phyloP scores from a whole-genome alignment of 768 basidiomycete species.

The Crassisporium funariophilum region DNA sequence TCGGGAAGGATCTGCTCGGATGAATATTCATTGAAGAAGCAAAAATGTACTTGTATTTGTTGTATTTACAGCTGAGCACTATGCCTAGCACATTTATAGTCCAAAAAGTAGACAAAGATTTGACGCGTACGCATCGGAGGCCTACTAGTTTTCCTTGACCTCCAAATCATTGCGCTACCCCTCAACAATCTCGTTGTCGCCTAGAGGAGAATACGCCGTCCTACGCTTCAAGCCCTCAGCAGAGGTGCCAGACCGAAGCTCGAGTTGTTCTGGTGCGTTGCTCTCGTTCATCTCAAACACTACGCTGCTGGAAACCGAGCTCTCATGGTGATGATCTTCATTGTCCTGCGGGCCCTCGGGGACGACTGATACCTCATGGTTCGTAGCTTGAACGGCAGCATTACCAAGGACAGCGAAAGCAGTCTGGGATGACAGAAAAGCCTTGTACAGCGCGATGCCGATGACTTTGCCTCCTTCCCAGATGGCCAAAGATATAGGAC shows the following conservation, averaged over 20 bases:
- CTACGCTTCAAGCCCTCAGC: not conserved
- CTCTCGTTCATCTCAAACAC: not conserved
- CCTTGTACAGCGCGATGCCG: not conserved
- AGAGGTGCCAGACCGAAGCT: not conserved
- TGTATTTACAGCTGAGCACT: not conserved
- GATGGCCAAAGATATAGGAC: not conserved
- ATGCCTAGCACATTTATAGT: too few species aligned
- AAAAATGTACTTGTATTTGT: not conserved
- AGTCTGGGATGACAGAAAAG: not conserved
- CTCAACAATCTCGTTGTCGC: too few species aligned
- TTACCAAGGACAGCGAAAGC: not conserved
- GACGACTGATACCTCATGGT: not conserved
- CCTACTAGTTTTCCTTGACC: too few species aligned
- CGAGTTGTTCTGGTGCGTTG: not conserved
- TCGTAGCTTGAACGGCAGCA: not conserved
- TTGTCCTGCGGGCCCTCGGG: not conserved
- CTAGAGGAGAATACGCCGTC: too few species aligned
- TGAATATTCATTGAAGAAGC: too few species aligned
- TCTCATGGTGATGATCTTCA: too few species aligned
- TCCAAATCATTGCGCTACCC: too few species aligned
- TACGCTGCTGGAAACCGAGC: not conserved
- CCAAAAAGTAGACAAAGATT: too few species aligned
- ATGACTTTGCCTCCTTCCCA: not conserved
- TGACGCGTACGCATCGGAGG: too few species aligned
- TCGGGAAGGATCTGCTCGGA: too few species aligned